A percentile compares a stretch with the other conserved stretches of the same genome.
Evolutionary conservation across 2,329 filamentous ascomycete genomes (phyloP).

Genomic region (Ceratocystis ficicola): DNA sequence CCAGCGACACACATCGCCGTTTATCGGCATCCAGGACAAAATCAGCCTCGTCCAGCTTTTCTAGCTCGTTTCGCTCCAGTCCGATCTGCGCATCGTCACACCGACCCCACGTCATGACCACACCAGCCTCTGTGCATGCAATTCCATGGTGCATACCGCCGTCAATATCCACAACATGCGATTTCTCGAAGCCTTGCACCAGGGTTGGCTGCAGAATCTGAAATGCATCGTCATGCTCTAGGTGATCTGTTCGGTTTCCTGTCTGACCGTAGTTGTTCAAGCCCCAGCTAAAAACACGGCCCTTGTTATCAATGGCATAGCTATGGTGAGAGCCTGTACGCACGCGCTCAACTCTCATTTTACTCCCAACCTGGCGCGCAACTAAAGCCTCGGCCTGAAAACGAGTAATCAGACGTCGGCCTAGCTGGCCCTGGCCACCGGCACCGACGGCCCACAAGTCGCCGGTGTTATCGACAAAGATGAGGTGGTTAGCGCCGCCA

Average conservation of each 20-base stretch:
- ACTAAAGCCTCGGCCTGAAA: slow-evolving; percentile 37
- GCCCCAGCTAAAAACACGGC: slow-evolving; percentile 57
- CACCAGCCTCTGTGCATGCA: slow-evolving; percentile 33
- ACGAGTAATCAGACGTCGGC: slow-evolving; percentile 39
- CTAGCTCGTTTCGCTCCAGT: slow-evolving; percentile 5
- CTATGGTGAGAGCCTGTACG: slow-evolving; percentile 54
- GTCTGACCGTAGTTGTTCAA: slow-evolving; percentile 61
- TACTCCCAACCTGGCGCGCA: slow-evolving; percentile 30
- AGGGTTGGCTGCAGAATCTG: slow-evolving; percentile 14
- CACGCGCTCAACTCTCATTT: slow-evolving; percentile 30
- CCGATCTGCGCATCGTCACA: slow-evolving; percentile 32
- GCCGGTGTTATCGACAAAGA: slow-evolving; percentile 41
- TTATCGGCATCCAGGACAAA: slow-evolving; percentile 13
- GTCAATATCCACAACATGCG: slow-evolving; percentile 44
- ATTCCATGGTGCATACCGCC: slow-evolving; percentile 55
- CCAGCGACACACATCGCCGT: slow-evolving; percentile 15
- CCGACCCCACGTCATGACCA: slow-evolving; percentile 37
- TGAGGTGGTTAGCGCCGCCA: slow-evolving; percentile 46
- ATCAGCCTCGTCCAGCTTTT: neutral
- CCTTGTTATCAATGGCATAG: slow-evolving; percentile 53
- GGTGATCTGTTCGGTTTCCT: slow-evolving; percentile 44
- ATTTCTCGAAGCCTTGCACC: slow-evolving; percentile 34
- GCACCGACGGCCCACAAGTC: slow-evolving; percentile 46
- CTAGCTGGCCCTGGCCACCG: slow-evolving; percentile 36
- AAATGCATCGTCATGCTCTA: slow-evolving; percentile 41